Evolutionary conservation across 2,329 filamentous ascomycete species (phyloP).

Genomic region (Mycosphaerella sp.): DNA sequence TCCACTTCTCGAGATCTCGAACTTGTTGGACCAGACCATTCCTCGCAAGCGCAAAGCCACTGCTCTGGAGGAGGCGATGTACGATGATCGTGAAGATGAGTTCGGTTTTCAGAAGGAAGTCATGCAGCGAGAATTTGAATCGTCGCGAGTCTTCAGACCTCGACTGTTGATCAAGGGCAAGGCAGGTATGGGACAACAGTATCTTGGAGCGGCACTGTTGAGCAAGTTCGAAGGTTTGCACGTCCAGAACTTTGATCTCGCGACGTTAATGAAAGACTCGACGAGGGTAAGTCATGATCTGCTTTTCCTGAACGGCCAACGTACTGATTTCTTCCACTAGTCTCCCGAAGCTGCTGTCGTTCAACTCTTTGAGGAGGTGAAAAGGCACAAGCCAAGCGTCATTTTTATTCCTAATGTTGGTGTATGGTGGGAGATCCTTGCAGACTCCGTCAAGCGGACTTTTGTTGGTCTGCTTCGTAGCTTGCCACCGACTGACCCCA

Average conservation of each 20-base stretch:
- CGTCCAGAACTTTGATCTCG: slow-evolving; percentile 88
- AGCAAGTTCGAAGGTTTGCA: slow-evolving; percentile 91
- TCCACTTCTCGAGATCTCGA: slow-evolving; percentile 63
- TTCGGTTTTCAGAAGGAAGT: slow-evolving; percentile 80
- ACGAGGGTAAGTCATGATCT: slow-evolving; percentile 51
- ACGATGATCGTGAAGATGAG: slow-evolving; percentile 75
- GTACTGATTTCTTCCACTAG: slow-evolving; percentile 20
- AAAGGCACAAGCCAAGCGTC: slow-evolving; percentile 89
- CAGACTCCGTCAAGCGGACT: slow-evolving; percentile 60
- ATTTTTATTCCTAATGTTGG: slow-evolving; percentile 91
- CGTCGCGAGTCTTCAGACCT: slow-evolving; percentile 79
- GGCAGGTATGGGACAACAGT: slow-evolving; percentile 88
- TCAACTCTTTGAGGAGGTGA: slow-evolving; percentile 83
- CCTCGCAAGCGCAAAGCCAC: slow-evolving; percentile 81
- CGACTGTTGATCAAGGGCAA: slow-evolving; percentile 75
- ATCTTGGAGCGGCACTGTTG: slow-evolving; percentile 75
- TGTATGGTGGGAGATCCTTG: slow-evolving; percentile 72
- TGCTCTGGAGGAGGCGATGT: slow-evolving; percentile 90
- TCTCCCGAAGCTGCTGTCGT: slow-evolving; percentile 83
- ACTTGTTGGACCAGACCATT: slow-evolving; percentile 60
- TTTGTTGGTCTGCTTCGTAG: slow-evolving; percentile 76
- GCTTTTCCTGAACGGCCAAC: slow-evolving; percentile 15
- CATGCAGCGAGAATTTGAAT: slow-evolving; percentile 66
- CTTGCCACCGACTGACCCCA: slow-evolving; percentile 81
- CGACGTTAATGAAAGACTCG: slow-evolving; percentile 76